Percentiles rank a stretch among this genome's conserved stretches.
Conservation (phyloP, 768 basidiomycete genomes). For the Mycena chlorophos region DNA sequence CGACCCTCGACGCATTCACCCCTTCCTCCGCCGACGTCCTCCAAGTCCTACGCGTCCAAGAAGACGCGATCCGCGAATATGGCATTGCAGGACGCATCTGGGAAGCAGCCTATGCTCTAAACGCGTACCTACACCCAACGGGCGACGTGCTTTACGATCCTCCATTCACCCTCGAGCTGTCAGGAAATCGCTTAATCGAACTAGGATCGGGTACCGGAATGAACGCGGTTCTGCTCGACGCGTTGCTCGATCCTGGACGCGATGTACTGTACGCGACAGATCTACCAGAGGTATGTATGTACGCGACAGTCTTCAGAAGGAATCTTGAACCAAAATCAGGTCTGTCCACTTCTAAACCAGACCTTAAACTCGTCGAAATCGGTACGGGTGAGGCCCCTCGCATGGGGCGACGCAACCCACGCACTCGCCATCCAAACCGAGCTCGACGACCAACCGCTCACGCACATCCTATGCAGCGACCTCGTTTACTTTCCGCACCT, state of each 20-base stretch:
- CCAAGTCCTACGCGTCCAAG: constrained; percentile 36
- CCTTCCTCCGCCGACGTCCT: constrained; percentile 23
- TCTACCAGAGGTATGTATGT: constrained; percentile 62
- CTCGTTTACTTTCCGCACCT: constrained; percentile 88
- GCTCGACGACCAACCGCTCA: constrained; percentile 36
- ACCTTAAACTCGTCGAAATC: constrained; percentile 31
- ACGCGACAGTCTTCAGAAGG: background rate
- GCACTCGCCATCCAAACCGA: constrained; percentile 41
- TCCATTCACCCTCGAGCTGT: constrained; percentile 35
- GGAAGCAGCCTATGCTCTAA: constrained; percentile 72
- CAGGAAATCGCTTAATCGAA: constrained; percentile 53
- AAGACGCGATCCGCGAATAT: constrained; percentile 62
- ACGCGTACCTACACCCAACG: constrained; percentile 50
- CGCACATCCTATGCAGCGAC: constrained; percentile 82
- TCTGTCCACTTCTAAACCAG: constrained; percentile 45
- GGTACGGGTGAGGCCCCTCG: constrained; percentile 56
- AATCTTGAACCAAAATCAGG: constrained; percentile 30
- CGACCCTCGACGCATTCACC: no score
- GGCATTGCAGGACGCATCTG: constrained; percentile 87
- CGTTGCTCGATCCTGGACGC: constrained; percentile 36
- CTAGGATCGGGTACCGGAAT: constrained; percentile 79
- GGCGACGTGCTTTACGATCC: constrained; percentile 52
- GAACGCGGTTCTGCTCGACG: constrained; percentile 47
- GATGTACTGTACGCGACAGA: constrained; percentile 67
- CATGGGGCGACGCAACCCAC: constrained; percentile 66